Conservation (phyloP, 2,329 filamentous ascomycete genomes). For the Trichoderma atroviride region DNA sequence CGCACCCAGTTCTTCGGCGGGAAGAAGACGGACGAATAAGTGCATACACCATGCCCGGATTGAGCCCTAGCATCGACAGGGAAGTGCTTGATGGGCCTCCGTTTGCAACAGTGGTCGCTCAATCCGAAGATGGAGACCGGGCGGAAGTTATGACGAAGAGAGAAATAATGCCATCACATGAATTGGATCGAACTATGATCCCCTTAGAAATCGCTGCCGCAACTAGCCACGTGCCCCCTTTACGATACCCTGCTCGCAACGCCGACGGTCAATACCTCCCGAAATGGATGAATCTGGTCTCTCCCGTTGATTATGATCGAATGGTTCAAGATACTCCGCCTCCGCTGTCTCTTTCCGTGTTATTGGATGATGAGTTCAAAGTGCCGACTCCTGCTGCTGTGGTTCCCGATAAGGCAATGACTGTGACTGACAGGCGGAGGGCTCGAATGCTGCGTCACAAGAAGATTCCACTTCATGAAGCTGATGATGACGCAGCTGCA, state of each 20-base stretch:
- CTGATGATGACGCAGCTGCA: slow-evolving; percentile 58
- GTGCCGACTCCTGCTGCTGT: slow-evolving; percentile 52
- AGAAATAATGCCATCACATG: slow-evolving; percentile 19
- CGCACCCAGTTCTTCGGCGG: slow-evolving; percentile 24
- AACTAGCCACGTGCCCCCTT: slow-evolving; percentile 18
- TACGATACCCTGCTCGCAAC: slow-evolving; percentile 23
- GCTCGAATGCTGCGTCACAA: slow-evolving; percentile 50
- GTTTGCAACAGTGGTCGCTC: slow-evolving; percentile 23
- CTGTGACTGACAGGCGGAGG: slow-evolving; percentile 44
- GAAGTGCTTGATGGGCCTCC: slow-evolving; percentile 17
- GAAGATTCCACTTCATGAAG: slow-evolving; percentile 48
- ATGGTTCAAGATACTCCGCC: slow-evolving; percentile 24
- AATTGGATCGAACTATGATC: slow-evolving; percentile 24
- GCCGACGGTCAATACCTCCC: slow-evolving; percentile 21
- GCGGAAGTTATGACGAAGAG: slow-evolving; percentile 19
- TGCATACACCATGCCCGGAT: slow-evolving; percentile 20
- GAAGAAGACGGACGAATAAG: slow-evolving; percentile 24
- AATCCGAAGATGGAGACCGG: slow-evolving; percentile 22
- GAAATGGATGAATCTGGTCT: slow-evolving; percentile 10
- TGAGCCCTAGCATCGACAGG: slow-evolving; percentile 16
- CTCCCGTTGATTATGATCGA: slow-evolving; percentile 21
- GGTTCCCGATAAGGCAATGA: slow-evolving; percentile 46
- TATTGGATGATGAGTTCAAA: slow-evolving; percentile 30
- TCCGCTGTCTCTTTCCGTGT: slow-evolving; percentile 27
- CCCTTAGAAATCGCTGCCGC: slow-evolving; percentile 26